phyloP scores from a whole-genome alignment of 176 grass and related monocot genomes.

The Areca catechu region DNA sequence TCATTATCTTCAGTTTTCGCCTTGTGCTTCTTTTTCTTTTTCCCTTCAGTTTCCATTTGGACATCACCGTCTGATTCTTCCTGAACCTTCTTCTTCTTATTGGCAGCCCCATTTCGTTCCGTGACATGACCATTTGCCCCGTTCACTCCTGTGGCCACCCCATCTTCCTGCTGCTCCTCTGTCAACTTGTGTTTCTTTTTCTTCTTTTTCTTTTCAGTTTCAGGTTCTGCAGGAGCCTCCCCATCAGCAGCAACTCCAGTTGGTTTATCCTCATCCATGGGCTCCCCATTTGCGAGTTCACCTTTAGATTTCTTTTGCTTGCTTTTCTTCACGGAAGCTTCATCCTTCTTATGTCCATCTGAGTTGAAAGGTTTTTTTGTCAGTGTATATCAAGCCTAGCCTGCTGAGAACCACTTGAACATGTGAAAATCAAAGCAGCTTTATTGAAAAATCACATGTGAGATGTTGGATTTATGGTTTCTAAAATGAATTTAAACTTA shows the following conservation, averaged over 20 bases:
- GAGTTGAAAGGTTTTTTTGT: no score
- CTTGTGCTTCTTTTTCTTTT: conserved; percentile 39
- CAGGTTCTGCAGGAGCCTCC: neutral
- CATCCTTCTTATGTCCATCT: conserved; percentile 2
- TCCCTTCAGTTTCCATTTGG: conserved; percentile 26
- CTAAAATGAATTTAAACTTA: no score
- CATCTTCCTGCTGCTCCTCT: conserved; percentile 4
- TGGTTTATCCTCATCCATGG: conserved; percentile 2
- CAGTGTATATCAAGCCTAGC: no score
- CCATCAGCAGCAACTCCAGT: neutral
- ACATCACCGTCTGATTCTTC: conserved; percentile 13
- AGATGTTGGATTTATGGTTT: no score
- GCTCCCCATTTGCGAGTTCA: neutral
- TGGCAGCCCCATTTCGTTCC: conserved; percentile 27
- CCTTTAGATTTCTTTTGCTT: conserved; percentile 30
- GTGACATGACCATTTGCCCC: neutral
- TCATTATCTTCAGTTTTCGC: conserved; percentile 7
- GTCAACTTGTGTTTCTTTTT: conserved; percentile 31
- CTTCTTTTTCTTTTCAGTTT: conserved; percentile 10
- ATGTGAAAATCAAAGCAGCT: no score
- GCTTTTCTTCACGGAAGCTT: conserved; percentile 10
- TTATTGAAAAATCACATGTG: no score
- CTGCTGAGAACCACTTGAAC: no score
- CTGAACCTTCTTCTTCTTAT: conserved; percentile 35
- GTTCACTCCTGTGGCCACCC: neutral